These are phyloP conservation scores for Ceratocystis papillata DNA, from an alignment of 2,329 filamentous ascomycete genomes.

Conservation along the genomic window DNA sequence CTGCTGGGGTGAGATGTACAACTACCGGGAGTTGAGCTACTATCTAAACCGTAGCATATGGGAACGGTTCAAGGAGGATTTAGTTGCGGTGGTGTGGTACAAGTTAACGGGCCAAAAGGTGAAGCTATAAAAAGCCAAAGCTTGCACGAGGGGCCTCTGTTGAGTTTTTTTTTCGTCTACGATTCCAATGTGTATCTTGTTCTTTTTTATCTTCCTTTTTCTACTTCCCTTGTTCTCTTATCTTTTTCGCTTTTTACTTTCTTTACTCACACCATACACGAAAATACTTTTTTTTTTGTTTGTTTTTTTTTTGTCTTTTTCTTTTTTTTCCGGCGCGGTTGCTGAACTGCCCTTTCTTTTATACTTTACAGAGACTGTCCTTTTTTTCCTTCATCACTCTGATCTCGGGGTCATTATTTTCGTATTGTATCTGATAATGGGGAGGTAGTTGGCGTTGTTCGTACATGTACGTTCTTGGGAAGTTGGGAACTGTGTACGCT, in stretches of 20 bases:
- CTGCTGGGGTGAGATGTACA: conserved; percentile 97
- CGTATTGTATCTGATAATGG: neutral
- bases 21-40: conserved; percentile 84
- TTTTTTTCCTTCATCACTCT: neutral
- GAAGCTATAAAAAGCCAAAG: conserved; percentile 37
- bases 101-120: conserved; percentile 53
- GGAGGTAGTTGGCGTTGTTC: no score
- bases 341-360: conserved; percentile 9
- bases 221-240: conserved; percentile 10
- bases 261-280: conserved; percentile 3
- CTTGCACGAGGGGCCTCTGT: conserved; percentile 1
- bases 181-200: conserved; percentile 24
- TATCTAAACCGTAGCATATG: conserved; percentile 73
- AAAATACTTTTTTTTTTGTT: conserved; percentile 4
- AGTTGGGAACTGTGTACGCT: no score
- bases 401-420: neutral
- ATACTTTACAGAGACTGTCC: conserved; percentile 4
- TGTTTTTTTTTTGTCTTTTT: conserved; percentile 2
- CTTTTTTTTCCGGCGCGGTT: neutral
- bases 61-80: conserved; percentile 63
- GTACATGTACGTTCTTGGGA: no score
- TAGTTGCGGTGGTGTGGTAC: conserved; percentile 50
- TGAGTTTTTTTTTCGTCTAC: conserved; percentile 18
- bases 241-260: conserved; percentile 12
- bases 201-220: conserved; percentile 13